Evolutionary conservation across 768 basidiomycete genomes (phyloP), one percentile per base, ranked within the genome.

Genomic region (Dentipellis fragilis): DNA sequence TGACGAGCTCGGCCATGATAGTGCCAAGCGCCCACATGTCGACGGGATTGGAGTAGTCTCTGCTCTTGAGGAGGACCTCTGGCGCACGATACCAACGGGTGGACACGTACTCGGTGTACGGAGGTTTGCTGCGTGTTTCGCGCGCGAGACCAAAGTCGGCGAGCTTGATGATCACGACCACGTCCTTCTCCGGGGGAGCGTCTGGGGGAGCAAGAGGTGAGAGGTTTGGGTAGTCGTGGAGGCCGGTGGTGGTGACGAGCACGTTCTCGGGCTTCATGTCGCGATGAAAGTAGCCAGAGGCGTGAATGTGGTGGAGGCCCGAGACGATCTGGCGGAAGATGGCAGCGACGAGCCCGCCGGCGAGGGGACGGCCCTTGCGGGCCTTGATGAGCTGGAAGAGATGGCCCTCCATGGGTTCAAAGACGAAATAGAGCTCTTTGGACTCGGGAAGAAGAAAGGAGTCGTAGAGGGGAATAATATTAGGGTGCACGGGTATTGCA

Each of bases 221-320:
- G 34, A 91, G 78, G 10, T 89, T 80, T 23, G 81, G 83, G 67
- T 99, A 99, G 71, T 96, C 91, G 62, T 88, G 86, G 52, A 95
- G 79, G 17, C 96, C 96, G 12, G 93, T 96, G 1, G 96, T 98
- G 16, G 96, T 98, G 63, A 99, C 96, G 52, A 99, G 83, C 8
- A 98, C 87, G 65, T 99, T 99, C 70, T 99, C 96, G 38, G 96
- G 96, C 71, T 99, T 99, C 93, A 99, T 96, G 69, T 99, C 96
- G 50, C 96, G 89, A 71, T 99, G 96, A 71, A 99, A 99, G 72
- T 95, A 99, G 37, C 95, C 96, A 34, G 85, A 76, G 12, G 76
- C 68, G 70, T 99, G 96, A 61, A 97, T 92, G 70, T 99, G 96
- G 65, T 92, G 77, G 37, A 99, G 80, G 39, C 96, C 96, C 14